Base-by-base conservation (phyloP, 1,284 basidiomycete species). In the Heterobasidion parviporum region DNA sequence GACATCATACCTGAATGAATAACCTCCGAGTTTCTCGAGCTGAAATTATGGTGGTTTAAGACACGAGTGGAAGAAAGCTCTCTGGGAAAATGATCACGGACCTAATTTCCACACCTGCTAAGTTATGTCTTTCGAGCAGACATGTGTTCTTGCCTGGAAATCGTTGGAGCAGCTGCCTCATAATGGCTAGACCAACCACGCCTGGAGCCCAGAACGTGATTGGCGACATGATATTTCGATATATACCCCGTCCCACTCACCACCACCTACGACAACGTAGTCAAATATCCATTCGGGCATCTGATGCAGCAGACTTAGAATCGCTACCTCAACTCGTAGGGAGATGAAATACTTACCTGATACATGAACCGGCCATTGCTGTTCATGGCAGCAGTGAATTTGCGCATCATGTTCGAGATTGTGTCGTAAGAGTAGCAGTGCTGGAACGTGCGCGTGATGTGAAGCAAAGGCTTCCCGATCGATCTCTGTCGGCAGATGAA, bases 21-120 rank as follows among this genome's bases (percentile, higher is more conserved):
- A 14, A 99, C 96, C 66, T 98, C 96, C 1, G 93, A 96, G 68
- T 98, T 98, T 18, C 96, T 85, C 43, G 94, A 94, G 67, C 92
- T 94, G 57, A 38, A 55, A 51, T 44, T 35, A 50, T 32, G 16
- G 55, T n/a, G 33, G 33, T 35, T 20, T 36, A 18, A 49, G 16
- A 32, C 35, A 33, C 18, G 14, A 46, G 38, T 14, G 26, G 12
- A 55, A 46, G 16, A 18, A 33, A 41, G 9, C 34, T 34, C 18
- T 54, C 38, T n/a, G 10, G n/a, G 10, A 41, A 41, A 10, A 41
- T 41, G n/a, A 10, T 41, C 52, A 59, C 72, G 53, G 63, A 88
- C 93, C 91, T 94, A 12, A 77, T 93, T 67, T 95, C 92, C 66
- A 93, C 84, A 2, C 93, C 92, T 1, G 82, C 82, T 52, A 73